These are phyloP conservation scores for Aspergillus neotritici DNA, from an alignment of 2,329 filamentous ascomycete genomes.

Conservation along the genomic window DNA sequence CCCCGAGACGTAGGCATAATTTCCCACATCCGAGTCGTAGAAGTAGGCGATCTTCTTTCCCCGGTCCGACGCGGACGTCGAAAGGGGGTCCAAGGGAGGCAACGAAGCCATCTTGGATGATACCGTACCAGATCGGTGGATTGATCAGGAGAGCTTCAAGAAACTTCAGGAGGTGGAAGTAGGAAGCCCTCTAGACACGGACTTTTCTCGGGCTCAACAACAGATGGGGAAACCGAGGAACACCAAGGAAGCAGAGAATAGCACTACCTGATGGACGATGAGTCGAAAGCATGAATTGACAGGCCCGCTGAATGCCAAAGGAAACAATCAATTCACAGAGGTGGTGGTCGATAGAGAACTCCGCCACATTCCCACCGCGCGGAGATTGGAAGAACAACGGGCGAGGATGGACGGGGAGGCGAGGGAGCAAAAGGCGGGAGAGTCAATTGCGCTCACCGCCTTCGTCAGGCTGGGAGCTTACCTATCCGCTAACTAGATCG, in stretches of 20 bases:
- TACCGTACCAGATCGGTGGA: neutral
- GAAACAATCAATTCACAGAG: constrained; percentile 5
- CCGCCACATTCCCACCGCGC: constrained; percentile 9
- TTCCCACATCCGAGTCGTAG: constrained; percentile 96
- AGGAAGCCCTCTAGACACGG: constrained; percentile 7
- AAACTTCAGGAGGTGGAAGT: constrained; percentile 4
- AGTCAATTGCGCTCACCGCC: constrained; percentile 23
- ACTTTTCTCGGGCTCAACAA: constrained; percentile 12
- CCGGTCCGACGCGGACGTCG: constrained; percentile 46
- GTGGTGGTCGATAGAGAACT: constrained; percentile 5
- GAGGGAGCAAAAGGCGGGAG: constrained; percentile 21
- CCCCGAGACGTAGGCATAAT: constrained; percentile 87
- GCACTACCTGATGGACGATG: neutral
- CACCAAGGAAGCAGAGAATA: neutral
- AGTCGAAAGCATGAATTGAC: neutral
- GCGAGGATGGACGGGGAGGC: constrained; percentile 18
- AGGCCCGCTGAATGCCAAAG: neutral
- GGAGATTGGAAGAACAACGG: constrained; percentile 11
- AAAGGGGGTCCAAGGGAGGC: constrained; percentile 51
- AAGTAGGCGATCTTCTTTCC: constrained; percentile 93
- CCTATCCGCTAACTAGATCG: constrained; percentile 4
- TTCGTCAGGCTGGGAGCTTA: constrained; percentile 23
- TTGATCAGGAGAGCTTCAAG: constrained; percentile 1
- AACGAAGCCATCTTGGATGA: constrained; percentile 45
- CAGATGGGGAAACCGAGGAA: neutral